Percentiles rank a stretch among this genome's conserved stretches.
Evolutionary conservation across 2,329 filamentous ascomycete species (phyloP).

Genomic region (Purpureocillium takamizusanense): DNA sequence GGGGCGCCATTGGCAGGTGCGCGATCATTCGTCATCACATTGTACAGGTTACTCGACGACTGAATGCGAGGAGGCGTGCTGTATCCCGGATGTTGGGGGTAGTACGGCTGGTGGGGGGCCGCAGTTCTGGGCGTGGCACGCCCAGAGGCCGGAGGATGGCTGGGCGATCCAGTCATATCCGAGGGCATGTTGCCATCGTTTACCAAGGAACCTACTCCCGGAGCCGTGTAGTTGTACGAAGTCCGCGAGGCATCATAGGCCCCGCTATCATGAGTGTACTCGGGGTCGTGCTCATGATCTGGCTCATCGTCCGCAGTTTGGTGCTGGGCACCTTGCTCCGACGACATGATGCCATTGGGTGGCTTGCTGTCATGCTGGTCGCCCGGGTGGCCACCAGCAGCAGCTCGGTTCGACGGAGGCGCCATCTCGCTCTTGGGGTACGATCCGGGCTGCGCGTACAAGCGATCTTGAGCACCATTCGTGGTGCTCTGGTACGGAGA

Average conservation of each 20-base stretch:
- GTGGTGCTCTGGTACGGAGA: constrained; percentile 60
- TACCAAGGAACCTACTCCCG: constrained; percentile 55
- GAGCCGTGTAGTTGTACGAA: constrained; percentile 69
- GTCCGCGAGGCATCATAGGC: constrained; percentile 64
- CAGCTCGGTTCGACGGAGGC: constrained; percentile 58
- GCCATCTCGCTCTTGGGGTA: constrained; percentile 88
- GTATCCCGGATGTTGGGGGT: constrained; percentile 60
- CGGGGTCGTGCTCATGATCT: constrained; percentile 66
- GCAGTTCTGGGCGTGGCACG: constrained; percentile 80
- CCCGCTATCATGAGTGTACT: constrained; percentile 79
- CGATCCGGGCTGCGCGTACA: constrained; percentile 57
- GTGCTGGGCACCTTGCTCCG: constrained; percentile 37
- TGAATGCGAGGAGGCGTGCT: constrained; percentile 66
- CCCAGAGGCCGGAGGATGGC: constrained; percentile 70
- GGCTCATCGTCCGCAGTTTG: constrained; percentile 58
- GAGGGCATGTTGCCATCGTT: constrained; percentile 72
- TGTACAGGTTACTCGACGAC: constrained; percentile 76
- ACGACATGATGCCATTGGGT: constrained; percentile 57
- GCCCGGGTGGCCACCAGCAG: constrained; percentile 45
- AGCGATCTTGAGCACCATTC: constrained; percentile 49
- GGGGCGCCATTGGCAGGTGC: constrained; percentile 48
- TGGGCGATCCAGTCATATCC: constrained; percentile 75
- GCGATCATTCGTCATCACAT: constrained; percentile 76
- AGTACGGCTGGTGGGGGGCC: constrained; percentile 62
- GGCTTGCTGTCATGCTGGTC: constrained; percentile 57